Evolutionary conservation across 1,139 yeast genomes (phyloP).

Genomic region (Saccharomyces pastorianus): DNA sequence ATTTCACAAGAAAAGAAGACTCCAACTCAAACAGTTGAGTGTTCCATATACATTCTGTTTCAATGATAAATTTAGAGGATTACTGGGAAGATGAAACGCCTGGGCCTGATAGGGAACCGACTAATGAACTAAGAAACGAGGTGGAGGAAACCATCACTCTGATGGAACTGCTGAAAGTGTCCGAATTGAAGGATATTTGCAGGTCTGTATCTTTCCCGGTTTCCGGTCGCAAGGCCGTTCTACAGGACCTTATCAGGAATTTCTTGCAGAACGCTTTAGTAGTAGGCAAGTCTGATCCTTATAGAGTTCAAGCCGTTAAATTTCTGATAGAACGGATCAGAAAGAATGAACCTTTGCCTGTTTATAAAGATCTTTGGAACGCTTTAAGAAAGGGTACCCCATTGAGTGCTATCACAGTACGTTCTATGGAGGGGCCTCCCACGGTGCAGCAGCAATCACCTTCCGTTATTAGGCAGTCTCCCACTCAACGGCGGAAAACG

Average conservation of each 20-base stretch:
- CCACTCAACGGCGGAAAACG: background rate
- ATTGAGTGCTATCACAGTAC: conserved; percentile 19
- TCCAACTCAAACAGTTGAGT: background rate
- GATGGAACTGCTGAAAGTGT: conserved; percentile 24
- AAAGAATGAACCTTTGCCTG: conserved; percentile 36
- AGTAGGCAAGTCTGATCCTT: conserved; percentile 33
- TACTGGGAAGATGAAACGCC: background rate
- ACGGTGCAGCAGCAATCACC: conserved; percentile 9
- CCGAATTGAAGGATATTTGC: conserved; percentile 40
- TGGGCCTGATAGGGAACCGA: background rate
- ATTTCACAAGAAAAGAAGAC: background rate
- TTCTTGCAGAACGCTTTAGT: conserved; percentile 35
- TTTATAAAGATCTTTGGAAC: conserved; percentile 30
- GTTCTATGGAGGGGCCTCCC: conserved; percentile 13
- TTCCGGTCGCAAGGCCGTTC: conserved; percentile 46
- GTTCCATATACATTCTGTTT: background rate
- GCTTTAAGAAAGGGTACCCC: conserved; percentile 17
- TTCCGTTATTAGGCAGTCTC: background rate
- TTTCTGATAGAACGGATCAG: conserved; percentile 37
- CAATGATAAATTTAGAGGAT: background rate
- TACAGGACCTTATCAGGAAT: conserved; percentile 40
- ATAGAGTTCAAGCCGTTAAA: conserved; percentile 39
- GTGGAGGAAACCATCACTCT: conserved; percentile 18
- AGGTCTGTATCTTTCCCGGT: conserved; percentile 39
- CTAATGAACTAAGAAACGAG: conserved; percentile 19